phyloP scores from a whole-genome alignment of 106 monocot genomes.

The Narthecium ossifragum region DNA sequence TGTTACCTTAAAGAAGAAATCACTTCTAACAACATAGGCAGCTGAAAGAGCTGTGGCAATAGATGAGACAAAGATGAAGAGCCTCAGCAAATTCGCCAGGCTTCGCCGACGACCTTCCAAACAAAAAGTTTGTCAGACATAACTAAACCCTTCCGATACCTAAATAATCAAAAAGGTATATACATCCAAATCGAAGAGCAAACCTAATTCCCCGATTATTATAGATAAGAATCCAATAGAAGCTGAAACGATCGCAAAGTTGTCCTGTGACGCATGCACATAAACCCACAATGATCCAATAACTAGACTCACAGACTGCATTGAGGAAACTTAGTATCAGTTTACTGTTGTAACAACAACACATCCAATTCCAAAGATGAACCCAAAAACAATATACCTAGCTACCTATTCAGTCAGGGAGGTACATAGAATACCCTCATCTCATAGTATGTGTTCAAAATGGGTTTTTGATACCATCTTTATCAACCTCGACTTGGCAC shows the following conservation, averaged over 20 bases:
- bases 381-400: no score
- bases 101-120: conserved; percentile 54
- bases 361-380: no score
- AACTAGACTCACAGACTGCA: conserved; percentile 39
- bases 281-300: conserved; percentile 21
- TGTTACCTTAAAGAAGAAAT: conserved; percentile 49
- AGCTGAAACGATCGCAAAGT: conserved; percentile 23
- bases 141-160: neutral
- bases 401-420: no score
- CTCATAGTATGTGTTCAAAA: no score
- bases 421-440: no score
- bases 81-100: conserved; percentile 30
- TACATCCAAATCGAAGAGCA: neutral
- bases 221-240: conserved; percentile 54
- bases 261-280: conserved; percentile 22
- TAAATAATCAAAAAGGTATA: neutral
- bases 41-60: conserved; percentile 44
- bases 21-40: conserved; percentile 44
- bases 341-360: no score
- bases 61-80: conserved; percentile 46
- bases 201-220: conserved; percentile 70
- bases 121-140: neutral
- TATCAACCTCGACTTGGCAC: neutral
- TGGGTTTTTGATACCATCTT: no score
- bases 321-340: no score